Base-by-base conservation (phyloP, 164 flowering plant species). In the Brasenia schreberi region DNA sequence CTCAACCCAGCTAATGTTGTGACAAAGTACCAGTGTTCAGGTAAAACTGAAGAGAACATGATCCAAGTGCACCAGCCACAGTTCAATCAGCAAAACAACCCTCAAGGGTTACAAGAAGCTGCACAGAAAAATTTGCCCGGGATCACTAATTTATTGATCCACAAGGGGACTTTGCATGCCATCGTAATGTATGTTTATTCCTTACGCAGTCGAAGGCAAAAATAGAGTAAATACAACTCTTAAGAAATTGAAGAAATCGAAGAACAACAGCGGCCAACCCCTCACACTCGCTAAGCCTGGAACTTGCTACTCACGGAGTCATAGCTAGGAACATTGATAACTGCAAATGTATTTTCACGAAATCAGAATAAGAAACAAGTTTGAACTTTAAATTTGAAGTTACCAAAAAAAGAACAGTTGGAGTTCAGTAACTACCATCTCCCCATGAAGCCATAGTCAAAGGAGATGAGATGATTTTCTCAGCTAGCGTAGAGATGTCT, bases 401-500 rank as follows among this genome's bases (percentile, higher is more conserved):
- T 63, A n/a, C 14, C 33, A 14, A 62, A 19, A 61, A 27, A 43
- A 65, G n/a, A 52, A 6, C 18, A 5, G 11, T 18, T 43, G 12
- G 0, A 39, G 27, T 58, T 6, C 56, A 49, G 10, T 18, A 6
- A 62, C 69, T 87, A 91, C 99, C 93, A 70, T 91, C 87, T 75
- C 99, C 99, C 69, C 82, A 80, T 43, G 96, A 82, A 45, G 93
- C 97, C 96, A 91, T 85, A 52, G 99, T 89, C 42, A 89, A 89
- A 11, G 92, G 96, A 6, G 92, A 84, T 39, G 87, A 79, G 9
- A 89, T 2, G 56, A 94, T 81, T 76, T 84, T 84, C 49, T 77
- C 73, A 19, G 85, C 80, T 33, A 79, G 63, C 12, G 79, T 59
- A 63, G 86, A 18, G 63, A 94, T 84, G 74, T 88, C 96, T 70